Base-by-base conservation (phyloP, 257 asterid species). In the Salvia miltiorrhiza region DNA sequence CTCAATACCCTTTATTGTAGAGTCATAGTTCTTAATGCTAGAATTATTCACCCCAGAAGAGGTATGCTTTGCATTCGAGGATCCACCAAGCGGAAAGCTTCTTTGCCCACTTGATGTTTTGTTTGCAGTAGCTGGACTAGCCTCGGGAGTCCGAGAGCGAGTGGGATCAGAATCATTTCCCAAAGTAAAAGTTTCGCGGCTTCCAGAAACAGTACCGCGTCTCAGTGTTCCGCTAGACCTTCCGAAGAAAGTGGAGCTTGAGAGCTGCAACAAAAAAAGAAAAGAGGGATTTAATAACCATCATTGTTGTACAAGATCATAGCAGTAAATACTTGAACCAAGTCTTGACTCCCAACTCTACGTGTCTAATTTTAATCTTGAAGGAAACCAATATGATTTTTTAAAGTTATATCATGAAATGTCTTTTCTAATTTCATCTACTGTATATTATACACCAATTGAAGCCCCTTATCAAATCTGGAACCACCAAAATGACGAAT, bases 181-280 rank as follows among this genome's bases (percentile, higher is more conserved):
- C 74, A 80, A 39, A 37, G 83, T 71, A 57, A 81, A 79, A 16
- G 91, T 73, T 47, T 87, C 92, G 8, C 83, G 92, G 79, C 88
- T 81, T 73, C 90, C 89, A 11, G 96, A 82, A 56, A 81, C 84
- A 64, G 84, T 79, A 77, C 81, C 87, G 33, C 89, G 88, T 81
- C 95, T 85, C 63, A 78, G 53, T 48, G 97, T 78, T 60, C 98
- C 98, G 40, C 88, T 82, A 41, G 96, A 85, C 82, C 92, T 85
- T 80, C 97, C 96, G 45, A 88, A 56, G 83, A 85, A 79, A 20
- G 79, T 83, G 69, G 96, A 87, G 82, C 86, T 82, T 19, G 98
- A 88, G 49, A 82, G 75, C 98, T 88, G 90, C 85, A 85, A 61
- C 83, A 61, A 68, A n/a, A 26, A 19, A n/a, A n/a, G 17, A 19